Evolutionary conservation across 2,329 filamentous ascomycete species (phyloP).

Genomic region (Chrysosporium keratinophilum): DNA sequence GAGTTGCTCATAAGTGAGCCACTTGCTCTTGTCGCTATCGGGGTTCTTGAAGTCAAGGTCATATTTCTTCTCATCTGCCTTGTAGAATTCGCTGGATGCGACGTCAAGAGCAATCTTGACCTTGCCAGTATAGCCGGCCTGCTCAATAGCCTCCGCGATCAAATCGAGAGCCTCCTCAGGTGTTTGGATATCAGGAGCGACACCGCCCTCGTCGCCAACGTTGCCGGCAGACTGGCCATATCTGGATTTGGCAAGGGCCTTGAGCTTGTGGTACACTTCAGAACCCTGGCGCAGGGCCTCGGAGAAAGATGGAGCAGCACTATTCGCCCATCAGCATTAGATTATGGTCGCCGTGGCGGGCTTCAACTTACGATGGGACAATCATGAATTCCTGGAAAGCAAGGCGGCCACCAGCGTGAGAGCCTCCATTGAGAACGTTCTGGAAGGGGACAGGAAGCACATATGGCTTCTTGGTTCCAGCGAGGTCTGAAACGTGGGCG

Average conservation of each 20-base stretch:
- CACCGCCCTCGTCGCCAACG: conserved; percentile 98
- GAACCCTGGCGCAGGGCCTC: conserved; percentile 94
- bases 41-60: conserved; percentile 99
- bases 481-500: conserved; percentile 75
- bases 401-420: conserved; percentile 91
- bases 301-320: conserved; percentile 76
- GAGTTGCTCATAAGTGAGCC: conserved; percentile 97
- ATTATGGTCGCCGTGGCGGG: background rate
- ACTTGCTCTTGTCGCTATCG: conserved; percentile 88
- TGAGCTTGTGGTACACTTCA: conserved; percentile 97
- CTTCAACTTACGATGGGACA: conserved; percentile 58
- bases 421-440: conserved; percentile 89
- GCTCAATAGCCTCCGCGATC: conserved; percentile 86
- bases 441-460: conserved; percentile 85
- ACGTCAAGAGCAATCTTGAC: conserved; percentile 99
- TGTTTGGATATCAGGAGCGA: conserved; percentile 96
- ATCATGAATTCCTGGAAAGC: conserved; percentile 98
- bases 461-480: conserved; percentile 83
- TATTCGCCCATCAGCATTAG: conserved; percentile 27
- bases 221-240: conserved; percentile 98
- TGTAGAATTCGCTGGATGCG: conserved; percentile 99
- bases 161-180: conserved; percentile 93
- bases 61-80: conserved; percentile 95
- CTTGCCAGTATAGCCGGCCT: conserved; percentile 90
- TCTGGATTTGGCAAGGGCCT: conserved; percentile 95